Percentiles rank a stretch among this genome's conserved stretches.
phyloP scores from a whole-genome alignment of 768 basidiomycete genomes.

The Russula emetica region DNA sequence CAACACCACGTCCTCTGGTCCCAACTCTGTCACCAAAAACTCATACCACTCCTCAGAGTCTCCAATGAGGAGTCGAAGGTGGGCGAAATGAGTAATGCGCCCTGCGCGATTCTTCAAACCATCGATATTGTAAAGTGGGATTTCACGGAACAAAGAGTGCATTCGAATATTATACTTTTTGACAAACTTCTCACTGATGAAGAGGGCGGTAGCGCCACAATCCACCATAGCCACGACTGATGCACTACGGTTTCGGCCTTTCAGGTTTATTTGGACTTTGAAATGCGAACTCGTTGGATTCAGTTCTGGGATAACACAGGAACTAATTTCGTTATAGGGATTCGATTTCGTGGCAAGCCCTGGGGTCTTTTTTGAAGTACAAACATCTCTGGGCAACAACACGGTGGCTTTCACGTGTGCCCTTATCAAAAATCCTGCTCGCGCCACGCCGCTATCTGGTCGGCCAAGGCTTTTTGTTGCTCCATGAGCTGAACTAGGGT shows the following conservation, averaged over 20 bases:
- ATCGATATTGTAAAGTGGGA: not conserved
- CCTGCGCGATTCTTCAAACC: not conserved
- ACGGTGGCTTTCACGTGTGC: not conserved
- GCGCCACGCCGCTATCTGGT: fast-evolving
- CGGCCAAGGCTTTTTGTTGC: not conserved
- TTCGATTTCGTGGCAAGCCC: fast-evolving
- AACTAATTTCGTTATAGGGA: not conserved
- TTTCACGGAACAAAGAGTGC: fast-evolving
- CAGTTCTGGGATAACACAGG: not conserved
- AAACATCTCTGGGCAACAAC: fast-evolving
- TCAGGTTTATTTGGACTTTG: not conserved
- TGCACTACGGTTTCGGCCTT: not conserved
- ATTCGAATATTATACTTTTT: fast-evolving
- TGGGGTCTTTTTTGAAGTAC: not conserved
- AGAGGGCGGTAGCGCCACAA: not conserved
- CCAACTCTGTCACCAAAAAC: not conserved
- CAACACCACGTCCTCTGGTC: not conserved
- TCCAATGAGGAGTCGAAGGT: fast-evolving
- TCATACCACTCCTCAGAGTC: fast-evolving
- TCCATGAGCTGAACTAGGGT: not conserved
- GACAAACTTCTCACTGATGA: not conserved
- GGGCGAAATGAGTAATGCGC: fast-evolving
- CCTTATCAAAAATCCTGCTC: not conserved
- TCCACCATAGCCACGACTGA: not conserved
- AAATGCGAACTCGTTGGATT: not conserved